Conservation (phyloP, 1,284 basidiomycete genomes). For the Entoloma clypeatum region DNA sequence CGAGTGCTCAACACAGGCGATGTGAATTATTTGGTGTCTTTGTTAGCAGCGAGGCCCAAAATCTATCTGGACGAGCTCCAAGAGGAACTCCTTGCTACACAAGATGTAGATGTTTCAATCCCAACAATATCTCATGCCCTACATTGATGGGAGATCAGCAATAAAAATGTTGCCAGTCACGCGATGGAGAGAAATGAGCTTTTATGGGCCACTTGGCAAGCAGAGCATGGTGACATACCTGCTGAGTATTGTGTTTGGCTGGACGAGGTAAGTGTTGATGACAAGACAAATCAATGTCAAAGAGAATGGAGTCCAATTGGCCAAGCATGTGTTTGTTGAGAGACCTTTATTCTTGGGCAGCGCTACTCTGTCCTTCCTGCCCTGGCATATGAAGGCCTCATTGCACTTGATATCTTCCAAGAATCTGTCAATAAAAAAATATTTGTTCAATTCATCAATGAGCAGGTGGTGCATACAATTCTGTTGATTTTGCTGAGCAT, state of each 20-base stretch:
- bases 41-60: slow-evolving; percentile 9
- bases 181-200: slow-evolving; percentile 23
- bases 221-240: slow-evolving; percentile 15
- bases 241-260: slow-evolving; percentile 18
- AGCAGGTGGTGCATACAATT: no score
- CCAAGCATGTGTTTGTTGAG: background rate
- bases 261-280: slow-evolving; percentile 21
- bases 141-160: slow-evolving; percentile 15
- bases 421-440: no score
- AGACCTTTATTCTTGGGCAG: background rate
- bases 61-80: slow-evolving; percentile 20
- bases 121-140: slow-evolving; percentile 18
- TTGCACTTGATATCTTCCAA: no score
- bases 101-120: slow-evolving; percentile 17
- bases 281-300: slow-evolving; percentile 13
- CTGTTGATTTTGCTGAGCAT: no score
- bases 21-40: slow-evolving; percentile 10
- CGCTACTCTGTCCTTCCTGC: no score
- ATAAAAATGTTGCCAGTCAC: slow-evolving; percentile 19
- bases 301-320: background rate
- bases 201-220: slow-evolving; percentile 17
- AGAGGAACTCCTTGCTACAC: slow-evolving; percentile 2
- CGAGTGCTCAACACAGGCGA: slow-evolving; percentile 8
- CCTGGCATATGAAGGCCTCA: no score
- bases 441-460: no score